Base-by-base conservation (phyloP, 2,329 filamentous ascomycete species). In the Colletotrichum sp. region DNA sequence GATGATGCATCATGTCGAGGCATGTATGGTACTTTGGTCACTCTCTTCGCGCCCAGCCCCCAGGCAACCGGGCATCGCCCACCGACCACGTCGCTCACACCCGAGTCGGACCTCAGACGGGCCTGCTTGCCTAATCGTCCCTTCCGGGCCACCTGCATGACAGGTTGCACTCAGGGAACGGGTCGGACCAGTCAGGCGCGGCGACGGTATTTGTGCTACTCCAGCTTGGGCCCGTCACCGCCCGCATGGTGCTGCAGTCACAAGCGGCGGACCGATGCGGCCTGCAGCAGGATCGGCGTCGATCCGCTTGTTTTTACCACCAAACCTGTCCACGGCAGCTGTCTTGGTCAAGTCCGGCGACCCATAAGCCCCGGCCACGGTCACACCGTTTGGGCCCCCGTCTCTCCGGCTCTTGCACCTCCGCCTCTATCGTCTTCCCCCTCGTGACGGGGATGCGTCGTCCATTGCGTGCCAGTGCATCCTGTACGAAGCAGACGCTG, bases 271-370 rank as follows among this genome's bases (percentile, higher is more conserved):
- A 75, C 71, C 75, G 75, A 75, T 77, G 77, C 77, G 75, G 75
- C 67, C 77, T 78, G 76, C 74, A 76, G 76, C 76, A 78, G 76
- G 74, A 78, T 78, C 76, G 74, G 68, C 65, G 74, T 76, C 76
- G 74, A 77, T 78, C 74, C 74, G 76, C 60, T 77, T 70, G 62
- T 74, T 72, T 73, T 69, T 28, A 63, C 72, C 49, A 72, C 32
- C 62, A 75, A 62, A 39, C 55, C 69, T 72, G 72, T 72, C 36
- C 69, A 67, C 72, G 72, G 69, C 68, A 75, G 30, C 72, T 57
- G 69, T 67, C 36, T 30, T 18, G 44, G 62, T 24, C 44, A 72
- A 32, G 63, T 55, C 69, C 73, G 69, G 57, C 63, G 26, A 34
- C 73, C 64, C 63, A 44, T 70, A 60, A 64, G 66, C 66, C 71